Evolutionary conservation across 1,284 basidiomycete species (phyloP), one percentile per base, ranked within the genome.

Genomic region (Lentinula novae-zelandiae): DNA sequence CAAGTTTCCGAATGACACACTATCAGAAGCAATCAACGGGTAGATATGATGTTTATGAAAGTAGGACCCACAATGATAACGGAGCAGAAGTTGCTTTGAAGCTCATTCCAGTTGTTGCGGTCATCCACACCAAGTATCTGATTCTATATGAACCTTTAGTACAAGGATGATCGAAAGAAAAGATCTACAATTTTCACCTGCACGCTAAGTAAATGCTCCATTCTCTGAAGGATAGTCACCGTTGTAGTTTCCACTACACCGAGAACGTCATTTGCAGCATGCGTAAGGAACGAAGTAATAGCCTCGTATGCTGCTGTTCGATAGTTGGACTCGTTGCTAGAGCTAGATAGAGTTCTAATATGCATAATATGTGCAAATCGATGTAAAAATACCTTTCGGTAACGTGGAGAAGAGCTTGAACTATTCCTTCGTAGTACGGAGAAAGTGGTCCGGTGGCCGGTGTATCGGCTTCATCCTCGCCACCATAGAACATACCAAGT

Each of bases 61-160:
- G 48, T 50, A 60, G 39, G 15, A 79, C 89, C 71, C 69, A 93
- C 92, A 58, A 93, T 91, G 61, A 95, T 80, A 53, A 97, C 92
- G 63, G 90, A 90, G 75, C 95, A 98, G 69, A 98, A 85, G 76
- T 96, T 97, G 76, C 93, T 92, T 75, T 98, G 96, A 48, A 99
- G 81, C 74, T 99, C 96, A 71, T 96, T 96, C 95, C 96, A 98
- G 80, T 98, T 99, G 76, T 96, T 96, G 66, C 94, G 87, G 73
- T 99, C 96, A 75, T 99, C 96, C 49, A 90, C 82, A 57, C 96
- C 97, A 51, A 99, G 81, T 57, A 99, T 91, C 78, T 99, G 96
- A 74, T 92, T 92, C 85, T 96, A 73, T 15, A 57, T 53, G 6
- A 61, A 57, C 53, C 51, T 31, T 60, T 31, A 62, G 44, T 58